Evolutionary conservation across 805 yeast genomes (phyloP).

Genomic region (Blastobotrys americana): DNA sequence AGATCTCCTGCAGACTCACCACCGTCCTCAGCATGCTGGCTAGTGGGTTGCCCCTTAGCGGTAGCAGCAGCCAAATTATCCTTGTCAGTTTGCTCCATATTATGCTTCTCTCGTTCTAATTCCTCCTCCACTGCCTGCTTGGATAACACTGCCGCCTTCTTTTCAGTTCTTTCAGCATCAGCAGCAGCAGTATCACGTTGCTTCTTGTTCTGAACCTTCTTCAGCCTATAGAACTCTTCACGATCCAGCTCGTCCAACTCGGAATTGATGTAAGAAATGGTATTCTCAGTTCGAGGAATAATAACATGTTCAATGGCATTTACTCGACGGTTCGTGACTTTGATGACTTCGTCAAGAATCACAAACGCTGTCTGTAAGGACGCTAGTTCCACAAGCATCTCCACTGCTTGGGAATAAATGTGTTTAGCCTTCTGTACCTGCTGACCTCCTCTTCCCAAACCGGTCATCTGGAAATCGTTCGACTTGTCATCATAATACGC

Average conservation of each 20-base stretch:
- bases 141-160: too few relatives aligned
- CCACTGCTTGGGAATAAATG: slow-evolving; percentile 94
- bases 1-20: slow-evolving; percentile 8
- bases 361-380: slow-evolving; percentile 95
- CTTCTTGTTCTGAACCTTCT: slow-evolving; percentile 93
- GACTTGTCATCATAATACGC: slow-evolving; percentile 73
- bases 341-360: slow-evolving; percentile 93
- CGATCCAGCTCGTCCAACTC: slow-evolving; percentile 96
- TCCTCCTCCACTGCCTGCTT: slow-evolving; percentile 5
- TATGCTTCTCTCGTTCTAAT: slow-evolving; percentile 23
- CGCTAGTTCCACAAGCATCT: slow-evolving; percentile 90
- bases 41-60: slow-evolving; percentile 17
- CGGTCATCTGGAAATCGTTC: slow-evolving; percentile 93
- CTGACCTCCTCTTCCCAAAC: slow-evolving; percentile 97
- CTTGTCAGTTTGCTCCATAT: slow-evolving; percentile 13
- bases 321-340: slow-evolving; percentile 96
- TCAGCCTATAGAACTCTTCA: slow-evolving; percentile 94
- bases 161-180: slow-evolving; percentile 34
- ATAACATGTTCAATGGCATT: slow-evolving; percentile 98
- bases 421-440: slow-evolving; percentile 91
- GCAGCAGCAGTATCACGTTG: slow-evolving; percentile 66
- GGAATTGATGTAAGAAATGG: slow-evolving; percentile 84
- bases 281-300: slow-evolving; percentile 95
- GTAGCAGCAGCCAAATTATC: slow-evolving; percentile 10
- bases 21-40: slow-evolving; percentile 15